phyloP scores from a whole-genome alignment of 805 yeast genomes.

The Pichia nanzhaoensis region DNA sequence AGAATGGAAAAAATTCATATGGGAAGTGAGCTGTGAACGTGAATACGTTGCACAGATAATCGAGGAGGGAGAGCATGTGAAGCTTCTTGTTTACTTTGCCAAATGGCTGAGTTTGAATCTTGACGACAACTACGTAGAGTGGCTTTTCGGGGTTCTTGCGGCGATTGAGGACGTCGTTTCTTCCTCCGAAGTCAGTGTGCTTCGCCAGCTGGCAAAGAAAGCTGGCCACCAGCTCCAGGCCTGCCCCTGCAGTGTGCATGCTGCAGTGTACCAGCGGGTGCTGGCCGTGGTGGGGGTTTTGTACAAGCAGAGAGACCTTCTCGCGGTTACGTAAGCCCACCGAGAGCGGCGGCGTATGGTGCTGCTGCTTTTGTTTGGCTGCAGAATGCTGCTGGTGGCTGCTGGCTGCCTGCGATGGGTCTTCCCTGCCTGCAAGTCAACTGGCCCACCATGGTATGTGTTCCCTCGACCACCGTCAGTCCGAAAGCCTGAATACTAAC shows the following conservation, averaged over 20 bases:
- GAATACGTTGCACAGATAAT: constrained; percentile 27
- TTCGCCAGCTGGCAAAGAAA: constrained; percentile 38
- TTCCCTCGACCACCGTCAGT: no score
- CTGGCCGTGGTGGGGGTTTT: constrained; percentile 9
- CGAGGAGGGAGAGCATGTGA: constrained; percentile 31
- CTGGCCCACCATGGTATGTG: background rate
- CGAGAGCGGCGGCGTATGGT: no score
- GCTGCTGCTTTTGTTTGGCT: background rate
- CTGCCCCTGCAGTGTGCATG: no score
- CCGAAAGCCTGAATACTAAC: no score
- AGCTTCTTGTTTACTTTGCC: constrained; percentile 35
- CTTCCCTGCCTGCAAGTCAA: no score
- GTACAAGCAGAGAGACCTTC: constrained; percentile 11
- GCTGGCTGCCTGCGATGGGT: no score
- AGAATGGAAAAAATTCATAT: constrained; percentile 38
- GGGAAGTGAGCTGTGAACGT: constrained; percentile 29
- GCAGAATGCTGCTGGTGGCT: background rate
- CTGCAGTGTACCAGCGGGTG: background rate
- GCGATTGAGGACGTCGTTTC: constrained; percentile 34
- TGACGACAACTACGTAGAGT: constrained; percentile 25
- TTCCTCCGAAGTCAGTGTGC: constrained; percentile 33
- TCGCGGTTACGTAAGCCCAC: no score
- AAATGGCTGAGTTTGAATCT: constrained; percentile 36
- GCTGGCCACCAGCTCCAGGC: constrained; percentile 12
- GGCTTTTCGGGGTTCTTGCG: constrained; percentile 37